phyloP scores from a whole-genome alignment of 176 grass and related monocot genomes.

The Zea mays region DNA sequence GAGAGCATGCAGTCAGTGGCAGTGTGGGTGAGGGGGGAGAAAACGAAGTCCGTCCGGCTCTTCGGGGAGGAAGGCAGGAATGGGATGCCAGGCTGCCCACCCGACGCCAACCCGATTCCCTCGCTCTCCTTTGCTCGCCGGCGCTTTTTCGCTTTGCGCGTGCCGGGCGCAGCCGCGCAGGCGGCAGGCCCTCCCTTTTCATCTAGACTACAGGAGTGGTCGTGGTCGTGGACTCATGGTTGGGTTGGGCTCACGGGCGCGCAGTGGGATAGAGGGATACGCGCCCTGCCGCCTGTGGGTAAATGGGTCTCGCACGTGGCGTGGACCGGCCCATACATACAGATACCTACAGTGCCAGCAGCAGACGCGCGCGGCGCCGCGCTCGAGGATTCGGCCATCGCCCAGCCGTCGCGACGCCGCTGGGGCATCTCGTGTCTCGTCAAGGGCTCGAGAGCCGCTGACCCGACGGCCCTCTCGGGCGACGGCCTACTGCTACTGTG shows the following conservation, averaged over 20 bases:
- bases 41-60: not conserved
- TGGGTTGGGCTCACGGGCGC: conserved; percentile 35
- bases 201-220: too few species aligned
- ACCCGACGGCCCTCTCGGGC: not conserved
- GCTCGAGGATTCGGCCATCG: not conserved
- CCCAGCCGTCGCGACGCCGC: conserved; percentile 12
- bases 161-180: not conserved
- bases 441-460: not conserved
- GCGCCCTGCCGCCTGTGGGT: too few species aligned
- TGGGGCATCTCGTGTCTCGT: not conserved
- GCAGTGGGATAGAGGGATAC: not conserved
- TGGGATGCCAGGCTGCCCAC: conserved; percentile 41
- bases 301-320: conserved; percentile 18
- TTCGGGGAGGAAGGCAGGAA: conserved; percentile 25
- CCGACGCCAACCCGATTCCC: conserved; percentile 33
- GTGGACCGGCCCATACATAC: conserved; percentile 10
- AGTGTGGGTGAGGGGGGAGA: not conserved
- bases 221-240: not conserved
- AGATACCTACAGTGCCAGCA: not conserved
- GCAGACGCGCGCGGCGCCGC: not conserved
- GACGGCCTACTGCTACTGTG: not conserved
- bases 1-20: conserved; percentile 11
- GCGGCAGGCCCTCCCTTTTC: not conserved
- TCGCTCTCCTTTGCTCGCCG: not conserved
- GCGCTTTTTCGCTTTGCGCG: conserved; percentile 34